These are phyloP conservation scores for Madurella fahalii DNA, from an alignment of 2,329 filamentous ascomycete genomes.

Conservation along the genomic window DNA sequence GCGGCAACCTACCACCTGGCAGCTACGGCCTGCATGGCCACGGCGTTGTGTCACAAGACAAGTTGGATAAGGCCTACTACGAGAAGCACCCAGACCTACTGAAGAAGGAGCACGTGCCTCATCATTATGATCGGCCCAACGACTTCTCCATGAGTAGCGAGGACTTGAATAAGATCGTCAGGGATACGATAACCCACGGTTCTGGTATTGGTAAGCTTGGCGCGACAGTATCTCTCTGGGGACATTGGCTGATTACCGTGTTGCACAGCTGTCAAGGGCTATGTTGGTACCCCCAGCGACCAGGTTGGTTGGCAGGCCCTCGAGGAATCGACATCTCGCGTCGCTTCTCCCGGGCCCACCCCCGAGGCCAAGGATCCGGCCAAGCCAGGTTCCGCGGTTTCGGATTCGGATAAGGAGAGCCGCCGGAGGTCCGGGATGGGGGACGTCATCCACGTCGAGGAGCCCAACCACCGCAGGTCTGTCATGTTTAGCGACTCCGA, in stretches of 20 bases:
- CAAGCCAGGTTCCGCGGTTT: slow-evolving; percentile 29
- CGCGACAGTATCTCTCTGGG: not conserved
- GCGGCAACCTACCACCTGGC: slow-evolving; percentile 70
- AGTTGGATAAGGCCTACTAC: slow-evolving; percentile 88
- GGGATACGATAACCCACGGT: slow-evolving; percentile 58
- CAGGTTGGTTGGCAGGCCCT: slow-evolving; percentile 85
- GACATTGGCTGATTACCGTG: slow-evolving; percentile 28
- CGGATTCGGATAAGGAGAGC: slow-evolving; percentile 29
- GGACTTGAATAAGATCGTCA: slow-evolving; percentile 85
- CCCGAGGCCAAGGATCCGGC: slow-evolving; percentile 36
- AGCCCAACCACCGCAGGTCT: slow-evolving; percentile 48
- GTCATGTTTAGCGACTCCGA: slow-evolving; percentile 44
- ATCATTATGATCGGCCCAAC: slow-evolving; percentile 52
- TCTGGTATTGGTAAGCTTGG: slow-evolving; percentile 46
- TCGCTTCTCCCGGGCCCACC: slow-evolving; percentile 62
- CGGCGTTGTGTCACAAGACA: slow-evolving; percentile 69
- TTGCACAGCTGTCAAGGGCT: slow-evolving; percentile 56
- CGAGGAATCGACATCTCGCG: slow-evolving; percentile 76
- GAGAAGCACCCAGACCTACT: slow-evolving; percentile 82
- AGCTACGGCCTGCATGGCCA: slow-evolving; percentile 94
- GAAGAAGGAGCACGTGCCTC: slow-evolving; percentile 65
- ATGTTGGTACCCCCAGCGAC: slow-evolving; percentile 76
- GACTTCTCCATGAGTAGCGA: slow-evolving; percentile 87
- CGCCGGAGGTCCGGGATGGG: slow-evolving; percentile 47
- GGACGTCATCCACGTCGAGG: slow-evolving; percentile 71